Percentiles rank a stretch among this genome's conserved stretches.
Evolutionary conservation across 2,329 filamentous ascomycete species (phyloP).

Genomic region (Plenodomus tracheiphilus): DNA sequence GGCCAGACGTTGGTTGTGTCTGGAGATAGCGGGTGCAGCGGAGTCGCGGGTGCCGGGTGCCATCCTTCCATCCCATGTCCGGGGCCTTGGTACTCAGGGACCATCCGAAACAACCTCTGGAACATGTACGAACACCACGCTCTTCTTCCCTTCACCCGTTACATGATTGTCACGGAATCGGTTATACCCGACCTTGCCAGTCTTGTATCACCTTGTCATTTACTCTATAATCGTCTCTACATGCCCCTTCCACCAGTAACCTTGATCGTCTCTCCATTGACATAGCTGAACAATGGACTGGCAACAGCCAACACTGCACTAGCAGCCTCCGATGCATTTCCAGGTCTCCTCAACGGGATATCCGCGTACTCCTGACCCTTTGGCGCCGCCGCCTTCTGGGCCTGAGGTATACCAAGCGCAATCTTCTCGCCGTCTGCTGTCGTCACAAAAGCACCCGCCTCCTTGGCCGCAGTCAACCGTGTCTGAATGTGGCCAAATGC

Average conservation of each 20-base stretch:
- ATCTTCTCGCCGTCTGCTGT: conserved; percentile 68
- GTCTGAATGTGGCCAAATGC: conserved; percentile 84
- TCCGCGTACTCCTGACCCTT: conserved; percentile 57
- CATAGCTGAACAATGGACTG: conserved; percentile 82
- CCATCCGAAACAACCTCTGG: conserved; percentile 3
- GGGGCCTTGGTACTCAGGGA: conserved; percentile 16
- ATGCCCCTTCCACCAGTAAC: conserved; percentile 76
- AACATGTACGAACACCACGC: too few species aligned
- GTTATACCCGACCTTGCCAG: too few species aligned
- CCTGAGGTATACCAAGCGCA: conserved; percentile 46
- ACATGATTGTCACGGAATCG: too few species aligned
- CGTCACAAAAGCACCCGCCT: conserved; percentile 77
- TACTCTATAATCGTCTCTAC: conserved; percentile 48
- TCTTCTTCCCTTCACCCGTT: background rate
- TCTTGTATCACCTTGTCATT: too few species aligned
- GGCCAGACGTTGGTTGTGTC: conserved; percentile 8
- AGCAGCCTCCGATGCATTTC: conserved; percentile 79
- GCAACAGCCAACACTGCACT: conserved; percentile 75
- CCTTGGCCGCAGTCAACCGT: conserved; percentile 80
- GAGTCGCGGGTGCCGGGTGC: conserved; percentile 11
- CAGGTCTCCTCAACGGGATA: conserved; percentile 77
- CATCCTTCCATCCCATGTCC: conserved; percentile 3
- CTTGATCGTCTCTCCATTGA: conserved; percentile 83
- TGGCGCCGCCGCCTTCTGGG: conserved; percentile 48
- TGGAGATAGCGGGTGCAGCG: conserved; percentile 24